These are phyloP conservation scores for Eruca vesicaria DNA, from an alignment of 441 rosid species.

Conservation along the genomic window DNA sequence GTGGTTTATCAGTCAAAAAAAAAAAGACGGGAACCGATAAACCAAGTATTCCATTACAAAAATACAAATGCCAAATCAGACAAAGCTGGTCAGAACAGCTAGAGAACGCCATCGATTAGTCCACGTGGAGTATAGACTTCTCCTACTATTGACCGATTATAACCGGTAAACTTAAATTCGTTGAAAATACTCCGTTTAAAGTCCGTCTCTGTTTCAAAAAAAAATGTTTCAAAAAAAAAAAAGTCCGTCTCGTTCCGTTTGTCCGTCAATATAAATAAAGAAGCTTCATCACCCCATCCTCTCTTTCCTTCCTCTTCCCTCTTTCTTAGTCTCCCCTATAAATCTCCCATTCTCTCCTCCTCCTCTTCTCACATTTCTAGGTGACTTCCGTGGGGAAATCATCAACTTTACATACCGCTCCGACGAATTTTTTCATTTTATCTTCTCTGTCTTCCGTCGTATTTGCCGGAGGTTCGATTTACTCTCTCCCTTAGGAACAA, in stretches of 20 bases:
- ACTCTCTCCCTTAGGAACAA: neutral
- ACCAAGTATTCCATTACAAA: slow-evolving; percentile 27
- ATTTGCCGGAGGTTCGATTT: neutral
- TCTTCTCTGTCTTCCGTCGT: neutral
- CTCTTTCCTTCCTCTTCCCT: neutral
- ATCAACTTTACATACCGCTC: slow-evolving; percentile 13
- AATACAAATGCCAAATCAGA: slow-evolving; percentile 23
- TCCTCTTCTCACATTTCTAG: slow-evolving; percentile 28
- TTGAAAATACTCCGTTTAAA: slow-evolving; percentile 6
- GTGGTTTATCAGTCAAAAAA: slow-evolving; percentile 6
- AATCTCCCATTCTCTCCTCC: neutral
- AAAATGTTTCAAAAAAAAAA: no score
- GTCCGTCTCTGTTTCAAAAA: slow-evolving; percentile 4
- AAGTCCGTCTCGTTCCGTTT: slow-evolving; percentile 2
- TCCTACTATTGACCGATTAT: slow-evolving; percentile 37
- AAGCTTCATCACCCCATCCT: neutral
- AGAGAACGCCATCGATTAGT: slow-evolving; percentile 34
- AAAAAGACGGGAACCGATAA: slow-evolving; percentile 35
- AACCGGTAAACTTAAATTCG: slow-evolving; percentile 33
- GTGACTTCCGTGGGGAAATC: slow-evolving; percentile 30
- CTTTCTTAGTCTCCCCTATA: slow-evolving; percentile 7
- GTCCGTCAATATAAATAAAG: slow-evolving; percentile 42
- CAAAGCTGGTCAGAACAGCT: neutral
- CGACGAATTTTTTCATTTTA: slow-evolving; percentile 4
- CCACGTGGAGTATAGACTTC: slow-evolving; percentile 32